Conservation (phyloP, 176 grass and related monocot genomes). For the Puccinellia tenuiflora region DNA sequence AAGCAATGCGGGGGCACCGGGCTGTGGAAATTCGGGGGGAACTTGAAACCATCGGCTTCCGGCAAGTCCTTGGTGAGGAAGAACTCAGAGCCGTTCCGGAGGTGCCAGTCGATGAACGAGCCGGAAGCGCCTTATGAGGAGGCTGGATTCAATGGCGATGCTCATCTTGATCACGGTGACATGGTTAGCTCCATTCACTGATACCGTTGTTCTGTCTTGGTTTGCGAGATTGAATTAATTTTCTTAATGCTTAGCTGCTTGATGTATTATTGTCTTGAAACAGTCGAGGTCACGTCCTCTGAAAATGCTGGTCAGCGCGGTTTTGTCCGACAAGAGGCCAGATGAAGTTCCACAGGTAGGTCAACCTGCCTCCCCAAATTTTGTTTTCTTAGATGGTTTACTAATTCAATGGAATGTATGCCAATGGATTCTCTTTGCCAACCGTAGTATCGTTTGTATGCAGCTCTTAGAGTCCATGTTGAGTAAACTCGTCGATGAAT, state of each 20-base stretch:
- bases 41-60: constrained; percentile 47
- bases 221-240: constrained; percentile 20
- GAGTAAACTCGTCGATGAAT: constrained; percentile 80
- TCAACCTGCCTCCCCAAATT: constrained; percentile 11
- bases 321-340: constrained; percentile 82
- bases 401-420: background rate
- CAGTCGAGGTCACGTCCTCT: constrained; percentile 69
- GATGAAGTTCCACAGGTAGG: constrained; percentile 95
- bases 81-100: constrained; percentile 69
- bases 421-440: background rate
- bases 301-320: constrained; percentile 80
- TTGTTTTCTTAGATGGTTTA: background rate
- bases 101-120: constrained; percentile 74
- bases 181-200: constrained; percentile 45
- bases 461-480: constrained; percentile 93
- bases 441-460: constrained; percentile 16
- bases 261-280: constrained; percentile 18
- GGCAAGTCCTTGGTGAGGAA: constrained; percentile 78
- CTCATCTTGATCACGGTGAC: constrained; percentile 49
- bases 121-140: constrained; percentile 43
- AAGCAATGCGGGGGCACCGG: constrained; percentile 88
- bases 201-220: constrained; percentile 1
- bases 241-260: constrained; percentile 2
- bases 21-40: constrained; percentile 91
- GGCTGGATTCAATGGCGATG: constrained; percentile 45